Percentiles rank a stretch among this genome's conserved stretches.
phyloP scores from a whole-genome alignment of 805 yeast species.

The Barnettozyma wickerhamii region DNA sequence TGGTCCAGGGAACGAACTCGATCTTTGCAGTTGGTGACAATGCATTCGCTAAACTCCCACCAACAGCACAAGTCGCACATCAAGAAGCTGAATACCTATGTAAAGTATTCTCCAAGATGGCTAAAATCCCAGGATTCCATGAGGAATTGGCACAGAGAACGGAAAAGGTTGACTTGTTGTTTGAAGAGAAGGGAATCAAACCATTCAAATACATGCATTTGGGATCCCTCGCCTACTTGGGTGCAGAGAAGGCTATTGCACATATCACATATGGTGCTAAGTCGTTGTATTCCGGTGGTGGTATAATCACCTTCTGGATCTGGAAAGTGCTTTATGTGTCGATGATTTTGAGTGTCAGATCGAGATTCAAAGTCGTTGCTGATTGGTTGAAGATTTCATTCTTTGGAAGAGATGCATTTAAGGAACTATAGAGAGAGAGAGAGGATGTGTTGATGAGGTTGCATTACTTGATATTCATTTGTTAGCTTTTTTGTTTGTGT shows the following conservation, averaged over 20 bases:
- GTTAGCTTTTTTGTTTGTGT: too few relatives aligned
- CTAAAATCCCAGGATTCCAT: slow-evolving; percentile 56
- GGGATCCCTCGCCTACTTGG: slow-evolving; percentile 94
- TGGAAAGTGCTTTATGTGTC: slow-evolving; percentile 94
- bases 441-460: too few relatives aligned
- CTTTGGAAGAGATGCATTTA: slow-evolving; percentile 81
- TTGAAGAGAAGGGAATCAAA: slow-evolving; percentile 33
- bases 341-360: slow-evolving; percentile 87
- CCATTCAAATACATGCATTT: slow-evolving; percentile 81
- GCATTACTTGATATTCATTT: too few relatives aligned
- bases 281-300: slow-evolving; percentile 78
- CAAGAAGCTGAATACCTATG: slow-evolving; percentile 89
- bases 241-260: slow-evolving; percentile 90
- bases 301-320: slow-evolving; percentile 82
- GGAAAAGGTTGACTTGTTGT: slow-evolving; percentile 38
- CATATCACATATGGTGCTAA: slow-evolving; percentile 79
- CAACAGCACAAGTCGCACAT: slow-evolving; percentile 97
- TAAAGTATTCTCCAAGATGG: slow-evolving; percentile 57
- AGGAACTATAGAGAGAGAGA: slow-evolving; percentile 19
- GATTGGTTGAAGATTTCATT: slow-evolving; percentile 88
- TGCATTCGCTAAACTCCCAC: slow-evolving; percentile 81
- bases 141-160: slow-evolving; percentile 34
- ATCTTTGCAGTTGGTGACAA: slow-evolving; percentile 94
- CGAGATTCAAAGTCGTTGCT: slow-evolving; percentile 76
- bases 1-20: slow-evolving; percentile 72